Evolutionary conservation across 768 basidiomycete genomes (phyloP), one percentile per base, ranked within the genome.

Genomic region (Tremella fuciformis): DNA sequence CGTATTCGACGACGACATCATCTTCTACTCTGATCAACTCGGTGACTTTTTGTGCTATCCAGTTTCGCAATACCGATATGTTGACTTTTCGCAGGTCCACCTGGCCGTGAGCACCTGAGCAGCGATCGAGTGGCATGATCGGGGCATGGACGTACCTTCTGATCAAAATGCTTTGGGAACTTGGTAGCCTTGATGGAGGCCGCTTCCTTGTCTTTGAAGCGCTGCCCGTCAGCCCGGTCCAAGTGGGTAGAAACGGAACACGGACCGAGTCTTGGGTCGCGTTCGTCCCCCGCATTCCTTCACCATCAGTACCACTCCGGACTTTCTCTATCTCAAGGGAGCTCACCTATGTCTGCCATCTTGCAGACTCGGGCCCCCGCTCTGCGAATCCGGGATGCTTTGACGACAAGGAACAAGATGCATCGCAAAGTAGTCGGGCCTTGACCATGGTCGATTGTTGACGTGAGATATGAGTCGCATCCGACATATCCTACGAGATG

Each of bases 11-110:
- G 41, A 98, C 87, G 42, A 99, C 86, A 74, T 99, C 96, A 77
- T 99, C 96, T 70, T 99, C 96, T 38, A 98, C 85, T 1, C 93
- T 91, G 42, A 92, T 84, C 19, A 96, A 82, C 58, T 92, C 89
- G 2, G 88, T 83, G 57, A 96, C 87, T 29, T 72, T 73, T 77
- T 89, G 88, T 13, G 89, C 88, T 60, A 97, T 86, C 96, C 96
- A 99, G 2, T 91, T 90, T 59, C 89, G 82, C 72, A 99, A 88
- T 66, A 98, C 91, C 16, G 83, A 81, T 60, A 97, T 69, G 76
- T 97, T 96, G 60, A 98, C 91, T 82, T 97, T 93, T 37, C 89
- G 84, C 84, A 93, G 88, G 75, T 97, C 93, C 46, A 96, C 91
- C 69, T 71, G 60, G 1, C 34, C 8, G 42, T 46, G 42, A 46